Evolutionary conservation across 495 filamentous ascomycete genomes (phyloP).

Genomic region (Tuber indicum): DNA sequence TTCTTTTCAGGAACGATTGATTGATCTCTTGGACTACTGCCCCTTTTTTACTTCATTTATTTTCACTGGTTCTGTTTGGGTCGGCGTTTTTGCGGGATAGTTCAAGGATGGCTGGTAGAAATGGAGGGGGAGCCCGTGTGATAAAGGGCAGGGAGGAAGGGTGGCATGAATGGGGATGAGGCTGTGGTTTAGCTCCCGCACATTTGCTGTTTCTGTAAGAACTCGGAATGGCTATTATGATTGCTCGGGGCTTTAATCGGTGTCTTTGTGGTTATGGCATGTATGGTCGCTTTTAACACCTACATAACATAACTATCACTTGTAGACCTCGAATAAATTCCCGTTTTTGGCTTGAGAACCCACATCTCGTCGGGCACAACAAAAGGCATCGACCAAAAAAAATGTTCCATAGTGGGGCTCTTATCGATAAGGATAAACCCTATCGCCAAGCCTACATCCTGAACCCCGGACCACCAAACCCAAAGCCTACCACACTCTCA

Average conservation of each 20-base stretch:
- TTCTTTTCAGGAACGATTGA: slow-evolving; percentile 87
- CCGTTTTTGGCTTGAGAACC: neutral
- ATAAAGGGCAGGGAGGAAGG: neutral
- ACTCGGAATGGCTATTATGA: neutral
- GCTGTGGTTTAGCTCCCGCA: neutral
- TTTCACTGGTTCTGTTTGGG: neutral
- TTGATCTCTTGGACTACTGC: neutral
- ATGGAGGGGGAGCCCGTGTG: neutral
- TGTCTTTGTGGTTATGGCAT: neutral
- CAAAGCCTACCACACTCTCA: neutral
- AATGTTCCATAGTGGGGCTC: neutral
- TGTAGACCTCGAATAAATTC: neutral
- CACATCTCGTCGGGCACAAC: neutral
- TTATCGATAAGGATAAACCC: neutral
- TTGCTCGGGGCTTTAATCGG: neutral
- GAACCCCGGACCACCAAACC: neutral
- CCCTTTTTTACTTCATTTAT: neutral
- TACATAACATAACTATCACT: neutral
- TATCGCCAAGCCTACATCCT: neutral
- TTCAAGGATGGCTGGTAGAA: slow-evolving; percentile 6
- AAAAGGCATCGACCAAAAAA: no score
- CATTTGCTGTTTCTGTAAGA: neutral
- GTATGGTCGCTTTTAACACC: neutral
- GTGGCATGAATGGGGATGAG: neutral
- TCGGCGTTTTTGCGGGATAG: neutral